Evolutionary conservation across 1,284 basidiomycete species (phyloP), one percentile per base, ranked within the genome.

Genomic region (Sanghuangporus baumii): DNA sequence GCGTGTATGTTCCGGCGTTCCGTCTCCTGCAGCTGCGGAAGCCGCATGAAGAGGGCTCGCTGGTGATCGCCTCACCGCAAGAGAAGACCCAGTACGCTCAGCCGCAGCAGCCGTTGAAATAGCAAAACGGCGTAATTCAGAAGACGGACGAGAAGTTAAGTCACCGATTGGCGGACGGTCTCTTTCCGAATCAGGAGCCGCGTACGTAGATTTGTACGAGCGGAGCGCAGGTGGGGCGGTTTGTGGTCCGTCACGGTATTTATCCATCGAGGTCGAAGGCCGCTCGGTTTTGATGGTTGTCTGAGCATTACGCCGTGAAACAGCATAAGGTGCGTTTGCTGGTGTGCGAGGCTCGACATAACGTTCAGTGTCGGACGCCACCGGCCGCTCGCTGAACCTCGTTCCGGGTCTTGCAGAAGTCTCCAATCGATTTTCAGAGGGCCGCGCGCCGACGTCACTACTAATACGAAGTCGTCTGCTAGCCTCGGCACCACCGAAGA

Each of bases 181-280:
- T 43, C 68, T 61, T 16, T 69, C 68, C 12, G 65, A 62, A 1
- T 69, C 68, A 16, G 67, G 65, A 3, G 73, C 64, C 2, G 69
- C 61, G 48, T 71, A 72, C 0, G 71, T 66, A 8, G 75, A 73
- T 46, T 67, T 72, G 64, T 77, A 76, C 1, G 73, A 66, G 20
- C 78, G 75, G 14, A 74, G 52, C 2, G 63, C 70, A 18, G 76
- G 69, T 8, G 76, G 76, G 2, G 76, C 75, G 0, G 76, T 76
- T 26, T 73, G 71, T 18, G 76, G 73, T 4, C 73, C 70, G 11
- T 76, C 75, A 57, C 72, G 69, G 41, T 73, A 70, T 6, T 74
- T 75, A 3, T 80, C 81, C 80, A 85, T 83, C 0, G 82, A 83
- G 0, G 82, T 84, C 20, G 77, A 72, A 4, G 83, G 79, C 50